phyloP scores from a whole-genome alignment of 495 filamentous ascomycete genomes.

The Elaphomyces granulatus region DNA sequence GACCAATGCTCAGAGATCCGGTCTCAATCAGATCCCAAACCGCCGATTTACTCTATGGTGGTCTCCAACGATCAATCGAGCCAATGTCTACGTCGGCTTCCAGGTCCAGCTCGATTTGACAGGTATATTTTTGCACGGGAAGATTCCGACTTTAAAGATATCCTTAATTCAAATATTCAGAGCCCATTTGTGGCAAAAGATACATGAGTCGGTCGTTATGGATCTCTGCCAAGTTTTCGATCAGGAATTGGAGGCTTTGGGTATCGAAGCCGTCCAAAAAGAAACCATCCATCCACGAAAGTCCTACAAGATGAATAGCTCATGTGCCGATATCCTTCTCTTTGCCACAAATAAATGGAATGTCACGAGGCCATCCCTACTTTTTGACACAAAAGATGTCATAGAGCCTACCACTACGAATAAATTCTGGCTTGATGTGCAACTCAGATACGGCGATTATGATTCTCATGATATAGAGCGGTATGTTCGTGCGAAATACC shows the following conservation, averaged over 20 bases:
- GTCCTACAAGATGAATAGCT: constrained; percentile 99
- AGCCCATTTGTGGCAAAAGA: constrained; percentile 99
- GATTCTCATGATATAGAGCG: constrained; percentile 98
- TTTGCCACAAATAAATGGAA: constrained; percentile 99
- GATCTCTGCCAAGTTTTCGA: constrained; percentile 99
- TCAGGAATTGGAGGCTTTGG: constrained; percentile 88
- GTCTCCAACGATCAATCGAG: constrained; percentile 61
- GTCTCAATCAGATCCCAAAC: constrained; percentile 99
- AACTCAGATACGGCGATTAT: constrained; percentile 96
- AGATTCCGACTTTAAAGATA: constrained; percentile 98
- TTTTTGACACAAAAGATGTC: constrained; percentile 93
- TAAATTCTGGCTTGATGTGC: constrained; percentile 99
- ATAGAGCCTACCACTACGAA: constrained; percentile 93
- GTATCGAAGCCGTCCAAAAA: constrained; percentile 98
- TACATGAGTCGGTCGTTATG: constrained; percentile 98
- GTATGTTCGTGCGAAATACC: constrained; percentile 94
- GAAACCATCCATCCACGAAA: constrained; percentile 99
- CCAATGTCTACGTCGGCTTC: constrained; percentile 70
- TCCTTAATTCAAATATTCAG: constrained; percentile 99
- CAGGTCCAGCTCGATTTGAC: constrained; percentile 98
- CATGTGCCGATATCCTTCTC: constrained; percentile 93
- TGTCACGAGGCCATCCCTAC: constrained; percentile 78
- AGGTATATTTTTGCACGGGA: constrained; percentile 98
- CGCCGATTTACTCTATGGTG: constrained; percentile 99
- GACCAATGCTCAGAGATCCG: constrained; percentile 94